Percentiles rank a stretch among this genome's conserved stretches.
Conservation (phyloP, 352 stramenopile genomes). For the Phytophthora kernoviae region DNA sequence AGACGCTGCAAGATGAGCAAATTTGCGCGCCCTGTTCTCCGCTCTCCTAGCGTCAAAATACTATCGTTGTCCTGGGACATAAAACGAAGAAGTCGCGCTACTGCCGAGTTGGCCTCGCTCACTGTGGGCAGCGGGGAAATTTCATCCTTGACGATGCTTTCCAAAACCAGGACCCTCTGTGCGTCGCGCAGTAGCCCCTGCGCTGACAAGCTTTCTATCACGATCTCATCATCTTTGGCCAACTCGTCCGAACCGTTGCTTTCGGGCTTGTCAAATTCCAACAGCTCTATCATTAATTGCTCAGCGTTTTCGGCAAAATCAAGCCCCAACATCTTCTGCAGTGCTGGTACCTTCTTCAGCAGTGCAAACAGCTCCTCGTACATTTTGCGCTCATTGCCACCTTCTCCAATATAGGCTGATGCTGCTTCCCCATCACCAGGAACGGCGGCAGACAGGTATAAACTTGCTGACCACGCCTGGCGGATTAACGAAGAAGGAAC, state of each 20-base stretch:
- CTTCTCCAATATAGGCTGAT: conserved; percentile 18
- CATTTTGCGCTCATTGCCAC: conserved; percentile 15
- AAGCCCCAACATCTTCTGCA: conserved; percentile 44
- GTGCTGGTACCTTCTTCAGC: conserved; percentile 25
- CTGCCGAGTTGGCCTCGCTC: conserved; percentile 40
- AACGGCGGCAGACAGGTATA: conserved; percentile 38
- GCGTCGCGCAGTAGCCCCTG: conserved; percentile 59
- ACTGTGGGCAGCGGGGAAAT: conserved; percentile 39
- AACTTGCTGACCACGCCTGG: conserved; percentile 43
- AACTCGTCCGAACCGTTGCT: conserved; percentile 30
- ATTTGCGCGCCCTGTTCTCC: conserved; percentile 47
- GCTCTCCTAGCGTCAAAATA: conserved; percentile 38
- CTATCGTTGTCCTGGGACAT: conserved; percentile 43
- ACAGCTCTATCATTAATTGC: conserved; percentile 42
- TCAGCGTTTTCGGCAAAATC: conserved; percentile 25
- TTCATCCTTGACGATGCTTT: conserved; percentile 31
- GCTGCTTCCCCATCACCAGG: conserved; percentile 31
- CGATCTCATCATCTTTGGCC: conserved; percentile 64
- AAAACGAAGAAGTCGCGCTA: conserved; percentile 57
- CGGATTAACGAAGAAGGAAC: conserved; percentile 38
- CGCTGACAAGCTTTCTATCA: conserved; percentile 60
- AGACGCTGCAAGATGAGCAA: conserved; percentile 58
- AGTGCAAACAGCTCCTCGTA: conserved; percentile 33
- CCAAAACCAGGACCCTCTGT: conserved; percentile 28
- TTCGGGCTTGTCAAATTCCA: conserved; percentile 52